A percentile compares a stretch with the other conserved stretches of the same genome.
phyloP scores from a whole-genome alignment of 805 yeast genomes.

The Candida berthetii region DNA sequence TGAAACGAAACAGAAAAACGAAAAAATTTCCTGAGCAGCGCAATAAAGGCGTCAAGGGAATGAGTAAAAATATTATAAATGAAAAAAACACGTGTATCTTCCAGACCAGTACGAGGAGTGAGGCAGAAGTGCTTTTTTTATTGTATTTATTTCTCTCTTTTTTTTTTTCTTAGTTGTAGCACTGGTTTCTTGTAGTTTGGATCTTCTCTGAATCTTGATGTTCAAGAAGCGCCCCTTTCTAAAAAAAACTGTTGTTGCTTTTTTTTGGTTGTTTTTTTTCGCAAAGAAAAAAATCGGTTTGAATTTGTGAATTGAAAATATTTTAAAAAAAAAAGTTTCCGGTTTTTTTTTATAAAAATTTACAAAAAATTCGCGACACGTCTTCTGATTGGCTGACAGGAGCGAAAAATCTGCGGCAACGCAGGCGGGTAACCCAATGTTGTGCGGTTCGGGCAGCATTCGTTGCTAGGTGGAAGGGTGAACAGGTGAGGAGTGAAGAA shows the following conservation, averaged over 20 bases:
- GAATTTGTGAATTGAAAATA: background rate
- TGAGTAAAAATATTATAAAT: background rate
- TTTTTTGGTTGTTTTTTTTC: background rate
- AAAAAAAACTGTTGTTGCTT: background rate
- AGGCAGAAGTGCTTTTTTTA: too few species aligned
- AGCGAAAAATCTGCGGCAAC: background rate
- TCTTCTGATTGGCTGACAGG: background rate
- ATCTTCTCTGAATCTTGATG: too few species aligned
- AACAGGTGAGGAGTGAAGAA: background rate
- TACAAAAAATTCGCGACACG: background rate
- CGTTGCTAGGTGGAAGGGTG: background rate
- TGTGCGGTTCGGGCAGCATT: background rate
- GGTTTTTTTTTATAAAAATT: background rate
- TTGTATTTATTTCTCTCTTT: too few species aligned
- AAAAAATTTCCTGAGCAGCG: slow-evolving; percentile 17
- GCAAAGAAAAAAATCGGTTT: background rate
- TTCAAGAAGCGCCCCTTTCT: background rate
- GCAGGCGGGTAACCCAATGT: background rate
- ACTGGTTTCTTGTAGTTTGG: too few species aligned
- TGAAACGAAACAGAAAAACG: background rate
- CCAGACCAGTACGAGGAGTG: too few species aligned
- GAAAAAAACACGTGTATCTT: background rate
- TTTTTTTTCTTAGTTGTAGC: too few species aligned
- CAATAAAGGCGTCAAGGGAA: slow-evolving; percentile 22
- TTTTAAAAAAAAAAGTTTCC: background rate